phyloP scores from a whole-genome alignment of 805 yeast species.

The Maudiozyma pseudohumilis region DNA sequence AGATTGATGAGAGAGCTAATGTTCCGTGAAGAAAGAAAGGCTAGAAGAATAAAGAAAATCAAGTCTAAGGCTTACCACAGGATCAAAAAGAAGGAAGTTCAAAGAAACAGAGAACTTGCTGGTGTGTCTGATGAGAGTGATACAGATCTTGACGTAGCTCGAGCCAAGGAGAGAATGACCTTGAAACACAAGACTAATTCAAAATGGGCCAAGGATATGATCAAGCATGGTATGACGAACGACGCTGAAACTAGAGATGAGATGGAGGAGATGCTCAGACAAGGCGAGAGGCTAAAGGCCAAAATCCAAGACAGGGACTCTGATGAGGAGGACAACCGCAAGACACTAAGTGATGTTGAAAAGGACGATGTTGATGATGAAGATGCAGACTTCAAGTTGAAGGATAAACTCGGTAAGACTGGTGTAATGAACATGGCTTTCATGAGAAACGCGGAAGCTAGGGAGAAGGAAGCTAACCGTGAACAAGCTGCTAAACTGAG shows the following conservation, averaged over 20 bases:
- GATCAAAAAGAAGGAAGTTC: constrained; percentile 74
- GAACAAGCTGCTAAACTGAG: constrained; percentile 43
- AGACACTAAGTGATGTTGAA: constrained; percentile 40
- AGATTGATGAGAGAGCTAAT: constrained; percentile 89
- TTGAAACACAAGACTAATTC: constrained; percentile 81
- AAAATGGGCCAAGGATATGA: constrained; percentile 85
- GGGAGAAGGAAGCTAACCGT: constrained; percentile 49
- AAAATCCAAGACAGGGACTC: constrained; percentile 62
- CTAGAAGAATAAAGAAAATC: constrained; percentile 86
- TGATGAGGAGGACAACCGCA: constrained; percentile 36
- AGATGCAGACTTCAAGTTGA: constrained; percentile 27
- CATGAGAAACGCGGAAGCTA: constrained; percentile 82
- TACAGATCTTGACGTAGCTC: constrained; percentile 56
- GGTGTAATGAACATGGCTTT: constrained; percentile 93
- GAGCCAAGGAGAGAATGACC: constrained; percentile 90
- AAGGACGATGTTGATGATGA: constrained; percentile 36
- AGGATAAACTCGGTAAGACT: constrained; percentile 55
- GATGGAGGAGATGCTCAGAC: constrained; percentile 87
- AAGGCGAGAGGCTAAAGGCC: constrained; percentile 66
- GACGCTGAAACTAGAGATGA: constrained; percentile 79
- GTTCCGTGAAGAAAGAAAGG: constrained; percentile 90
- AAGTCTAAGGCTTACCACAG: constrained; percentile 85
- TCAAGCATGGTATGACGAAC: constrained; percentile 81
- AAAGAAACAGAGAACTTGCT: constrained; percentile 58
- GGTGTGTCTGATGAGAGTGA: constrained; percentile 39